These are phyloP conservation scores for Phaeoacremonium minimum DNA, from an alignment of 2,329 filamentous ascomycete species.

Conservation along the genomic window DNA sequence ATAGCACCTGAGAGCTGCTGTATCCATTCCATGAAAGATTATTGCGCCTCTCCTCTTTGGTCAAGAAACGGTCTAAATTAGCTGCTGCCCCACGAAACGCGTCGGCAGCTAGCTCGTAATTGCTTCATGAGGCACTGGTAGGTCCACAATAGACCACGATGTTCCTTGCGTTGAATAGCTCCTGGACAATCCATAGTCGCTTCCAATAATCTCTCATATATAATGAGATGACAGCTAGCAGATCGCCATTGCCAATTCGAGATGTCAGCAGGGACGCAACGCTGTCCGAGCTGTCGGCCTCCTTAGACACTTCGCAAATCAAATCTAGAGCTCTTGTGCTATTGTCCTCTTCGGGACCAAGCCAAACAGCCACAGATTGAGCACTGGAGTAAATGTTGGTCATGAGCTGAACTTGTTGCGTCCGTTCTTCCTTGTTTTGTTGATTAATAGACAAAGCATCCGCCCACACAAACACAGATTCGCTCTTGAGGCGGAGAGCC, in stretches of 20 bases:
- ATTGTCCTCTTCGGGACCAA: background rate
- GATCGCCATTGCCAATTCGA: too few relatives aligned
- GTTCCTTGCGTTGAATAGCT: constrained; percentile 17
- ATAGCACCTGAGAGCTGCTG: too few relatives aligned
- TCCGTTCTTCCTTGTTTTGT: background rate
- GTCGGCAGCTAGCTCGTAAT: background rate
- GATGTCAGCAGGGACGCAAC: too few relatives aligned
- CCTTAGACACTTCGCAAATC: too few relatives aligned
- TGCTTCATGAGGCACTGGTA: background rate
- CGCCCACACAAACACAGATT: background rate
- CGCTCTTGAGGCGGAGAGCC: background rate
- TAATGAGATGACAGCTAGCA: constrained; percentile 16
- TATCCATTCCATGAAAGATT: too few relatives aligned
- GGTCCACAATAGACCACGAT: constrained; percentile 19
- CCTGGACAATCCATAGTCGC: constrained; percentile 25
- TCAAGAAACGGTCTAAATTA: too few relatives aligned
- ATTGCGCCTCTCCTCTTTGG: too few relatives aligned
- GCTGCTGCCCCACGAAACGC: too few relatives aligned
- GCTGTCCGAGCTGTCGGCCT: too few relatives aligned
- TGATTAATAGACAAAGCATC: constrained; percentile 3
- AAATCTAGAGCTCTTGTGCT: background rate
- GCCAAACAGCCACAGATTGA: constrained; percentile 1
- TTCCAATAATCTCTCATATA: constrained; percentile 30
- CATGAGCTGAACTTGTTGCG: background rate
- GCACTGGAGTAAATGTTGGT: background rate